These are phyloP conservation scores for Chaetothyriales sp. DNA, from an alignment of 2,329 filamentous ascomycete genomes.

Conservation along the genomic window DNA sequence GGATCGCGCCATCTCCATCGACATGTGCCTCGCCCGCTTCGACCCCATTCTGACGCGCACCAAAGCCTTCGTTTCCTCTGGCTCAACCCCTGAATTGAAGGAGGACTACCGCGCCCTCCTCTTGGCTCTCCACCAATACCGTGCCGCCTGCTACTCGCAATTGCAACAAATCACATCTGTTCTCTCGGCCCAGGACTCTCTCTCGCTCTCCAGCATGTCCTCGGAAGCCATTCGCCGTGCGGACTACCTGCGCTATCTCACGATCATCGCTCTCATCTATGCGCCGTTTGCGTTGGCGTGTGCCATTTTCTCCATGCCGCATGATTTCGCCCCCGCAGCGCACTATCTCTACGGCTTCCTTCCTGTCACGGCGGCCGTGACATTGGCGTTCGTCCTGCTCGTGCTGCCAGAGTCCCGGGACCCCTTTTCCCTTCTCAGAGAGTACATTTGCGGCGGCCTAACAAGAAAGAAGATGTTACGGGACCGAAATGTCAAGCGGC, in stretches of 20 bases:
- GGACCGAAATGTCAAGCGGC: not conserved
- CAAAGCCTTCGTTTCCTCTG: conserved; percentile 8
- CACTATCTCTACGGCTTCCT: conserved; percentile 14
- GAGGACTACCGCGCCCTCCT: conserved; percentile 12
- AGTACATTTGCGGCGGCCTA: conserved; percentile 9
- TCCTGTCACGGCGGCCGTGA: conserved; percentile 10
- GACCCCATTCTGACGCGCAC: conserved; percentile 12
- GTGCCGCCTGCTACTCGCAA: conserved; percentile 11
- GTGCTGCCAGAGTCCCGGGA: conserved; percentile 12
- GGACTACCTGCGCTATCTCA: conserved; percentile 13
- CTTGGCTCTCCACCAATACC: conserved; percentile 14
- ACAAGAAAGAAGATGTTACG: conserved; percentile 9
- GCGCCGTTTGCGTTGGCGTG: conserved; percentile 12
- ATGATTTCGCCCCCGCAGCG: conserved; percentile 11
- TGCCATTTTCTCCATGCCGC: conserved; percentile 12
- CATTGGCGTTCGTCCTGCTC: conserved; percentile 11
- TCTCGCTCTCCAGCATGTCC: conserved; percentile 6
- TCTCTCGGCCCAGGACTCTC: conserved; percentile 9
- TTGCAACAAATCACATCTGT: conserved; percentile 13
- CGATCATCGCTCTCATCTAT: conserved; percentile 13
- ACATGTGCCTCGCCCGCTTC: conserved; percentile 13
- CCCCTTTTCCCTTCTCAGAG: conserved; percentile 9
- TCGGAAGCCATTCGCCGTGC: conserved; percentile 8
- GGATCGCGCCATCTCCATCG: conserved; percentile 10
- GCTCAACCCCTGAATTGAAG: conserved; percentile 3